These are phyloP conservation scores for Nemania bipapillata DNA, from an alignment of 2,329 filamentous ascomycete genomes.

Conservation along the genomic window DNA sequence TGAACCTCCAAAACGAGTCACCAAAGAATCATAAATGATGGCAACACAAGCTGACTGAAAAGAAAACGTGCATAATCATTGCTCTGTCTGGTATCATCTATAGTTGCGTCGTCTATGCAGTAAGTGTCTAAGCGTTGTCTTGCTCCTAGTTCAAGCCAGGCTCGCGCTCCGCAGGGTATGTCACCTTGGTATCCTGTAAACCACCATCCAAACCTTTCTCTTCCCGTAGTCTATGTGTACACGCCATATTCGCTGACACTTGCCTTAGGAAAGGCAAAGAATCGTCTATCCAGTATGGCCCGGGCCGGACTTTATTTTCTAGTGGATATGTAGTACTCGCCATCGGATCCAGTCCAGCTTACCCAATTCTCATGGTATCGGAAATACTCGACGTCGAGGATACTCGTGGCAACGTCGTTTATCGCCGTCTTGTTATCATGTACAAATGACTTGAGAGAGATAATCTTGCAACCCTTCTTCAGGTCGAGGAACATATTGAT, in stretches of 20 bases:
- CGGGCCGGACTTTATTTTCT: conserved; percentile 64
- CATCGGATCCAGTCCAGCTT: conserved; percentile 88
- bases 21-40: conserved; percentile 46
- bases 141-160: conserved; percentile 32
- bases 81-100: conserved; percentile 45
- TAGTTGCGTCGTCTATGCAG: conserved; percentile 42
- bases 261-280: conserved; percentile 10
- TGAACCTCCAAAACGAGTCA: conserved; percentile 76
- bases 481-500: conserved; percentile 92
- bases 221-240: conserved; percentile 30
- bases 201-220: conserved; percentile 18
- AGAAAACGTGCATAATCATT: conserved; percentile 33
- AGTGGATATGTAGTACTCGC: conserved; percentile 87
- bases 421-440: conserved; percentile 80
- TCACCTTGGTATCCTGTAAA: conserved; percentile 40
- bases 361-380: conserved; percentile 77
- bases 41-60: conserved; percentile 16
- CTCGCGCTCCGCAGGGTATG: conserved; percentile 23
- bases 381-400: conserved; percentile 77
- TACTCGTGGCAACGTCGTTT: conserved; percentile 78
- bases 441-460: conserved; percentile 92
- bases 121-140: conserved; percentile 42
- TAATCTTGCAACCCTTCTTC: conserved; percentile 87
- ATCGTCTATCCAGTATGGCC: conserved; percentile 10
- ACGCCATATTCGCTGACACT: conserved; percentile 33